Base-by-base conservation (phyloP, 2,329 filamentous ascomycete genomes). In the Trichophyton rubrum region DNA sequence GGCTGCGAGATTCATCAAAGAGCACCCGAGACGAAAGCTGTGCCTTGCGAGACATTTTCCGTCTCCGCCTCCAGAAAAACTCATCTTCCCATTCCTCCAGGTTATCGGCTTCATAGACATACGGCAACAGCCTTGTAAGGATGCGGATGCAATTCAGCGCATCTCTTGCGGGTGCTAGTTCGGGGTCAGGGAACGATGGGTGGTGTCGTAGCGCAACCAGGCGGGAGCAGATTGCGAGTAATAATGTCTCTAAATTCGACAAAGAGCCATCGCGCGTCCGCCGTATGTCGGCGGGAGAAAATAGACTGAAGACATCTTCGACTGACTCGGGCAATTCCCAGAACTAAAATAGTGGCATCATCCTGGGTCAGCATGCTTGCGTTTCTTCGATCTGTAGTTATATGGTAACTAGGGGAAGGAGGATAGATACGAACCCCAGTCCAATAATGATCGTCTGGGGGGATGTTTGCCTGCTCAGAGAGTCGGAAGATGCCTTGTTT, bases 401-500 rank as follows among this genome's bases (percentile, higher is more conserved):
- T 5, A 5, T 30, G 27, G 27, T 30, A 27, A 3, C 3, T 24
- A 3, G 35, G 9, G 33, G 27, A 6, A 58, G 51, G 40, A 53
- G 33, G 22, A 22, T 41, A 11, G 30, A 57, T 55, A 79, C 87
- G 70, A 76, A 95, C 90, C 72, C 89, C 89, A 65, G 88, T 86
- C 93, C 93, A 99, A 78, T 96, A 96, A 17, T 85, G 80, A 77
- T 96, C 90, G 75, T 93, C 87, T 61, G 90, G 85, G 62, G 90
- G 82, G 71, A 97, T 96, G 72, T 88, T 82, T 66, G 86, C 85
- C 73, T 95, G 88, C 73, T 96, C 90, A n/a, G 90, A 93, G 62
- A 99, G 84, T 71, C 88, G 85, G 79, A 97, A 96, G 78, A 97
- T 95, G 76, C 91, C 92, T 77, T 95, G 89, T 78, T 96, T 97